Conservation (phyloP, 108 stramenopile genomes). For the Cyclotella distinguenda region DNA sequence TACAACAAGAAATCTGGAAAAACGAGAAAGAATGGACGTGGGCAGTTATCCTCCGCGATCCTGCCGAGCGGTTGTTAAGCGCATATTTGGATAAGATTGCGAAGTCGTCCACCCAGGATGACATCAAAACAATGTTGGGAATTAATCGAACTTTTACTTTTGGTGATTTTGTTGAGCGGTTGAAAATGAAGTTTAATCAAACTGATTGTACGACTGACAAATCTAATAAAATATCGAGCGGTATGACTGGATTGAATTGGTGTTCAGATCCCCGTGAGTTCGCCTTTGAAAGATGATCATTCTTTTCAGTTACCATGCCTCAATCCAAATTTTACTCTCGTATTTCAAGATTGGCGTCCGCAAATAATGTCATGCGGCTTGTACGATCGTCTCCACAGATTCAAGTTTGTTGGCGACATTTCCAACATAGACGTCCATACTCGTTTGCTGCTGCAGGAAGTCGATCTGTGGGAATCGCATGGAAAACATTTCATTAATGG, state of each 20-base stretch:
- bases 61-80: constrained; percentile 32
- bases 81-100: constrained; percentile 35
- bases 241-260: constrained; percentile 25
- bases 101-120: neutral
- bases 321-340: neutral
- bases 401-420: constrained; percentile 53
- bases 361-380: constrained; percentile 54
- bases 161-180: constrained; percentile 42
- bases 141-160: constrained; percentile 25
- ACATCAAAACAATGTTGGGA: neutral
- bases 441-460: constrained; percentile 40
- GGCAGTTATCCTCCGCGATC: constrained; percentile 35
- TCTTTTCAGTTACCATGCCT: neutral
- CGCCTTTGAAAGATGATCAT: neutral
- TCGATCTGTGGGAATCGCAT: constrained; percentile 55
- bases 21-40: constrained; percentile 24
- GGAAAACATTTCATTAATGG: constrained; percentile 40
- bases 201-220: constrained; percentile 2
- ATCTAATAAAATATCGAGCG: neutral
- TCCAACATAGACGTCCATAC: constrained; percentile 45
- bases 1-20: constrained; percentile 27
- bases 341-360: constrained; percentile 44
- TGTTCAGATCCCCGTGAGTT: constrained; percentile 52
- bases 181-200: constrained; percentile 12
- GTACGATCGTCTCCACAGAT: constrained; percentile 35